phyloP scores from a whole-genome alignment of 1,284 basidiomycete species.

The Cryptococcus neoformans region DNA sequence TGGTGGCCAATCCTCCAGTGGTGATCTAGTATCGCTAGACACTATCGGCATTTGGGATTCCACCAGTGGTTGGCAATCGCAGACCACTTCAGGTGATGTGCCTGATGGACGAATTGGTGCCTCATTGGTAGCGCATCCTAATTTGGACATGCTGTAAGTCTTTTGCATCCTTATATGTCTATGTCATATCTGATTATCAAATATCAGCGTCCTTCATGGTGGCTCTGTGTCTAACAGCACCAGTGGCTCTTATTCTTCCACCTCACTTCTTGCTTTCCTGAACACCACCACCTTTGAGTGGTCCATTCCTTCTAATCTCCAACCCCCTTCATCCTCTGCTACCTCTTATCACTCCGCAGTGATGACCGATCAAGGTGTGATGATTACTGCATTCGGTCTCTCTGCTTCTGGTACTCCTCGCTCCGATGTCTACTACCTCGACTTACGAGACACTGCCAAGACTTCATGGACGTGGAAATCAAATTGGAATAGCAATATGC shows the following conservation, averaged over 20 bases:
- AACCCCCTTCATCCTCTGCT: slow-evolving; percentile 39
- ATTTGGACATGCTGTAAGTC: slow-evolving; percentile 34
- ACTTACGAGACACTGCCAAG: slow-evolving; percentile 38
- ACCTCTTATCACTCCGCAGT: slow-evolving; percentile 45
- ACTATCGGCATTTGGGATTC: slow-evolving; percentile 40
- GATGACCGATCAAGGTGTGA: slow-evolving; percentile 48
- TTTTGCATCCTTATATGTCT: neutral
- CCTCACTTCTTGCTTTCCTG: slow-evolving; percentile 36
- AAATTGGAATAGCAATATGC: slow-evolving; percentile 38
- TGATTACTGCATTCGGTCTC: slow-evolving; percentile 48
- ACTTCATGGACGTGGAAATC: slow-evolving; percentile 43
- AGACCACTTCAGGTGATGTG: slow-evolving; percentile 36
- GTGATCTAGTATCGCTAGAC: slow-evolving; percentile 31
- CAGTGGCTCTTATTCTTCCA: slow-evolving; percentile 20
- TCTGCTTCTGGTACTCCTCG: slow-evolving; percentile 26
- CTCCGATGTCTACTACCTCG: slow-evolving; percentile 42
- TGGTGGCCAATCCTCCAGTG: slow-evolving; percentile 43
- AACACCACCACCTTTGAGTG: slow-evolving; percentile 46
- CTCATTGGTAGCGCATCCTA: slow-evolving; percentile 45
- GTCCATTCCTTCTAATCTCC: slow-evolving; percentile 42
- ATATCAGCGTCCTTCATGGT: slow-evolving; percentile 37
- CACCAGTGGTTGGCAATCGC: slow-evolving; percentile 34
- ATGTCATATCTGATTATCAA: slow-evolving; percentile 5
- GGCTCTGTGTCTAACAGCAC: slow-evolving; percentile 26
- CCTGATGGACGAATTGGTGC: slow-evolving; percentile 43